These are phyloP conservation scores for Myriosclerotinia scirpicola DNA, from an alignment of 2,329 filamentous ascomycete species.

Conservation along the genomic window DNA sequence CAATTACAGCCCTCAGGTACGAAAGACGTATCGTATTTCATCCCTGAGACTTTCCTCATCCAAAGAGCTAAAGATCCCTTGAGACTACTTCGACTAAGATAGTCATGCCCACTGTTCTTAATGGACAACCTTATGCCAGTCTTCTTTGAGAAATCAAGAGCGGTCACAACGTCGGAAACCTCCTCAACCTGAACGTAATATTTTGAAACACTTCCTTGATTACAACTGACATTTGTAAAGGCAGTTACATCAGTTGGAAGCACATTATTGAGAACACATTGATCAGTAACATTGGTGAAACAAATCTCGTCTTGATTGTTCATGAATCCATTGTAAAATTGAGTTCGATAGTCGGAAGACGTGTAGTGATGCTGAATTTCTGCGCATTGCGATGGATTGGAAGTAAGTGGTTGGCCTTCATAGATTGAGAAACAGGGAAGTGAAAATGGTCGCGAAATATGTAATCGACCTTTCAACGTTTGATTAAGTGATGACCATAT, in stretches of 20 bases:
- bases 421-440: slow-evolving; percentile 39
- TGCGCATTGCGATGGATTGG: slow-evolving; percentile 33
- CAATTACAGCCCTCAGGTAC: slow-evolving; percentile 27
- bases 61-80: slow-evolving; percentile 29
- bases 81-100: slow-evolving; percentile 32
- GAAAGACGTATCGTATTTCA: slow-evolving; percentile 23
- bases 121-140: slow-evolving; percentile 45
- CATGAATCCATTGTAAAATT: slow-evolving; percentile 35
- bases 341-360: slow-evolving; percentile 33
- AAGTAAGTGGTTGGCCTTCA: slow-evolving; percentile 28
- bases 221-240: slow-evolving; percentile 27
- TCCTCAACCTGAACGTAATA: slow-evolving; percentile 29
- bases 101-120: slow-evolving; percentile 36
- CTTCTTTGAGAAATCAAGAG: slow-evolving; percentile 45
- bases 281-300: slow-evolving; percentile 35
- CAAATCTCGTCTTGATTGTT: slow-evolving; percentile 39
- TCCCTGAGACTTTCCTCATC: slow-evolving; percentile 26
- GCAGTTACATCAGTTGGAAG: slow-evolving; percentile 31
- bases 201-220: slow-evolving; percentile 27
- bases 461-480: slow-evolving; percentile 32
- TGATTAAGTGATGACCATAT: slow-evolving; percentile 28
- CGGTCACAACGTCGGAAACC: slow-evolving; percentile 47
- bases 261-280: slow-evolving; percentile 37
- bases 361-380: slow-evolving; percentile 36
- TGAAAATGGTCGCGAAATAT: slow-evolving; percentile 33